These are phyloP conservation scores for Fusarium pseudocircinatum DNA, from an alignment of 2,329 filamentous ascomycete genomes.

Conservation along the genomic window DNA sequence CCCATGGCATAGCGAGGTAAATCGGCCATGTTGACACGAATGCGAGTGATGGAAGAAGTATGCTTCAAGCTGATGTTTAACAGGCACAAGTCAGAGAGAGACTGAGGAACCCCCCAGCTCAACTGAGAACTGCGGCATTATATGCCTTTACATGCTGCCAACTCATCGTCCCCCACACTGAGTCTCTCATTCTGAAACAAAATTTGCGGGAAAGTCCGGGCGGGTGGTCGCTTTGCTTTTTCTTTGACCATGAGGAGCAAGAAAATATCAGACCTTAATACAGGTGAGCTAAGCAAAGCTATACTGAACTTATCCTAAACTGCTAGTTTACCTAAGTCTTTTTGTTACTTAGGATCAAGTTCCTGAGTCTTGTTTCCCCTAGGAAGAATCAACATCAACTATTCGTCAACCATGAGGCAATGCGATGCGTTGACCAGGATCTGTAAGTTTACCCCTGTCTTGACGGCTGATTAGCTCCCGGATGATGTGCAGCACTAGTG, in stretches of 20 bases:
- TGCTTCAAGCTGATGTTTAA: neutral
- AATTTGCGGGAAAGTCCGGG: constrained; percentile 1
- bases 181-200: neutral
- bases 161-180: neutral
- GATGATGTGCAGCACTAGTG: constrained; percentile 10
- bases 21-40: neutral
- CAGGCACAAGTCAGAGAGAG: neutral
- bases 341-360: neutral
- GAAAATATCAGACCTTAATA: neutral
- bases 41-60: neutral
- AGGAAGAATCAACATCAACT: neutral
- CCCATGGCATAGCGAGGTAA: constrained; percentile 39
- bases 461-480: constrained; percentile 3
- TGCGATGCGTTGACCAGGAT: neutral
- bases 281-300: neutral
- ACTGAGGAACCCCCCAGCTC: neutral
- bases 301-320: neutral
- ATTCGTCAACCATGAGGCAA: neutral
- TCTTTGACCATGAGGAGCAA: neutral
- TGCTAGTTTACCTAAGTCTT: neutral
- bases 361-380: neutral
- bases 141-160: neutral
- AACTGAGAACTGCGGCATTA: neutral
- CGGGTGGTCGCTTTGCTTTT: neutral
- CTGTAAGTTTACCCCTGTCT: neutral